These are phyloP conservation scores for Yarrowia divulgata DNA, from an alignment of 805 yeast species.

Conservation along the genomic window DNA sequence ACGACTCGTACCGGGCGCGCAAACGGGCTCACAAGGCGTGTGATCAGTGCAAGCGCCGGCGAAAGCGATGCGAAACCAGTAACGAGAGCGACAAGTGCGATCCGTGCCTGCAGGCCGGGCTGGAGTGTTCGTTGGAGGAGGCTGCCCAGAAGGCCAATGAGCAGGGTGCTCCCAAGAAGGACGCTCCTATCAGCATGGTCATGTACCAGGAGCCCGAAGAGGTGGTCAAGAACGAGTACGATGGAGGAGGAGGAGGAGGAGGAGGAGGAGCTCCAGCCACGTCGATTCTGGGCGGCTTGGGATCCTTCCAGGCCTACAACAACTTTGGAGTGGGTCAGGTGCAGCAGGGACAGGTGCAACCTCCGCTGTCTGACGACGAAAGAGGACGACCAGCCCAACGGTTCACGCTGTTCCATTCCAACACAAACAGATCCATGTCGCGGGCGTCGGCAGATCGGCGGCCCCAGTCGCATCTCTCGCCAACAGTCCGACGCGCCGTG, in stretches of 20 bases:
- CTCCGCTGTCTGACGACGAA: constrained; percentile 15
- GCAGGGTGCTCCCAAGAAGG: neutral
- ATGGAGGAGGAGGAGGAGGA: no score
- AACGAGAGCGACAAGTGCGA: constrained; percentile 47
- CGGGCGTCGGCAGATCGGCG: constrained; percentile 17
- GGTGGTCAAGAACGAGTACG: constrained; percentile 24
- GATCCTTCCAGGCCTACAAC: constrained; percentile 19
- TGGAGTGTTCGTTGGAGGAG: constrained; percentile 48
- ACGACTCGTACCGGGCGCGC: constrained; percentile 53
- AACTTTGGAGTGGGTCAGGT: neutral
- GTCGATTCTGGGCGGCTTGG: constrained; percentile 10
- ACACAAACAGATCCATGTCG: constrained; percentile 9
- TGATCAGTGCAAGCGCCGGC: constrained; percentile 52
- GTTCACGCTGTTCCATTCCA: constrained; percentile 21
- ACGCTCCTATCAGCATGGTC: constrained; percentile 11
- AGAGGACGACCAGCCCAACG: constrained; percentile 22
- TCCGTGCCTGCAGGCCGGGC: constrained; percentile 49
- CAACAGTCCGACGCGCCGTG: constrained; percentile 32
- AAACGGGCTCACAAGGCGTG: constrained; percentile 56
- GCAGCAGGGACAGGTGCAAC: neutral
- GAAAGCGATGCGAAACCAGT: constrained; percentile 51
- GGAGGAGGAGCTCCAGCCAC: no score
- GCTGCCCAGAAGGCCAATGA: neutral
- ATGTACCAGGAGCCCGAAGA: constrained; percentile 37
- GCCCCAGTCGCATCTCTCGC: constrained; percentile 31